Conservation (phyloP, 805 yeast species). For the Nakazawaea pomicola region DNA sequence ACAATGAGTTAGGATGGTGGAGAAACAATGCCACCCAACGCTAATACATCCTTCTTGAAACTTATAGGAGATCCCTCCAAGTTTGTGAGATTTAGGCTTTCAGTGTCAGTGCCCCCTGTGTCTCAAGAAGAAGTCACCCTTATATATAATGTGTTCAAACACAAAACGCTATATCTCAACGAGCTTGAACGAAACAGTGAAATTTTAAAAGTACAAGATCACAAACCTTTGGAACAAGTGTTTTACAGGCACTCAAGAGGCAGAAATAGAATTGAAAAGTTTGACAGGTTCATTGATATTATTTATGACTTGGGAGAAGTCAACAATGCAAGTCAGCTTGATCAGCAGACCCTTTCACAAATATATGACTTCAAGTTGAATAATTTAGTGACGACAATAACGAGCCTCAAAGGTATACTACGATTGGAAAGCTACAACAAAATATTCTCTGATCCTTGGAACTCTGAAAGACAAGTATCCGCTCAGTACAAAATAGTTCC, state of each 20-base stretch:
- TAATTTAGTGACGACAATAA: not conserved
- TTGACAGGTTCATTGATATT: conserved; percentile 8
- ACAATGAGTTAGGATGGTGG: no score
- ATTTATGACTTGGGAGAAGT: conserved; percentile 3
- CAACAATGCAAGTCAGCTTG: no score
- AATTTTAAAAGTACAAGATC: not conserved
- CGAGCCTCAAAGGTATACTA: conserved; percentile 6
- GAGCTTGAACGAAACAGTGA: not conserved
- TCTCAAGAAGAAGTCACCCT: conserved; percentile 8
- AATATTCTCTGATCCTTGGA: no score
- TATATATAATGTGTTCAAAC: conserved; percentile 10
- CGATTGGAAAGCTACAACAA: not conserved
- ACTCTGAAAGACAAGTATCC: not conserved
- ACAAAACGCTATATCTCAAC: conserved; percentile 1
- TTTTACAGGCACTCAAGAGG: conserved; percentile 7
- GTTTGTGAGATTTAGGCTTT: conserved; percentile 8
- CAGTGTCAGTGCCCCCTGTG: conserved; percentile 4
- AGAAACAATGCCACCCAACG: not conserved
- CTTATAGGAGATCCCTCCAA: not conserved
- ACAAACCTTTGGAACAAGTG: not conserved
- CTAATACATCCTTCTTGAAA: no score
- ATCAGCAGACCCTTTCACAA: no score
- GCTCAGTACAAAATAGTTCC: not conserved
- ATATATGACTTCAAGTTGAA: conserved; percentile 1
- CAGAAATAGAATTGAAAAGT: not conserved